Conservation (phyloP, 305 asterid species). For the Lippia alba region DNA sequence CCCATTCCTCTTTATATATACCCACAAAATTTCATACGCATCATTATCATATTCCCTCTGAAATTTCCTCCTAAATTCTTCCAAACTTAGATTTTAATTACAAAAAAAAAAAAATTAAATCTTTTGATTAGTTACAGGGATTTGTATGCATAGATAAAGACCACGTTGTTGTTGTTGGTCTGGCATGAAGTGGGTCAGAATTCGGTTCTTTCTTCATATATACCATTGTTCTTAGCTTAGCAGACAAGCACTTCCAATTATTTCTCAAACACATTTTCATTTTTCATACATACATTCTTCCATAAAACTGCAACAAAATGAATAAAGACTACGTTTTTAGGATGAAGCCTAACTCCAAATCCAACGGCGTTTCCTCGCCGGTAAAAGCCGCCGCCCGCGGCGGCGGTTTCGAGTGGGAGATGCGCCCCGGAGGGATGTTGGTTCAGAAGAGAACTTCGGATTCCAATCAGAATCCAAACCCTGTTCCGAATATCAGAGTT, state of each 20-base stretch:
- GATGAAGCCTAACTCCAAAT: slow-evolving; percentile 53
- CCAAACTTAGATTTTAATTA: not conserved
- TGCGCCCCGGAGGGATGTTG: slow-evolving; percentile 91
- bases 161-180: slow-evolving; percentile 51
- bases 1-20: slow-evolving; percentile 31
- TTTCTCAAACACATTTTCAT: slow-evolving; percentile 27
- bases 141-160: slow-evolving; percentile 35
- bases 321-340: slow-evolving; percentile 50
- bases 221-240: slow-evolving; percentile 80
- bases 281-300: slow-evolving; percentile 19
- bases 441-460: slow-evolving; percentile 84
- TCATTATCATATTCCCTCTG: slow-evolving; percentile 40
- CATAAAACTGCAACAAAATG: slow-evolving; percentile 33
- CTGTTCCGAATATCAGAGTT: slow-evolving; percentile 58
- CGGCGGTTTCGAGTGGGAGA: slow-evolving; percentile 56
- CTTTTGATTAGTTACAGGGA: slow-evolving; percentile 33
- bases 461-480: slow-evolving; percentile 44
- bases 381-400: slow-evolving; percentile 24
- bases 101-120: too few species aligned
- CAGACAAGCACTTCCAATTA: slow-evolving; percentile 61
- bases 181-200: slow-evolving; percentile 63
- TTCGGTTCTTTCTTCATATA: slow-evolving; percentile 66
- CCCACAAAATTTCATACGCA: slow-evolving; percentile 31
- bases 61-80: slow-evolving; percentile 51
- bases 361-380: slow-evolving; percentile 49